Percentiles rank a stretch among this genome's conserved stretches.
phyloP scores from a whole-genome alignment of 208 protist species.

The Acanthamoeba royreba region DNA sequence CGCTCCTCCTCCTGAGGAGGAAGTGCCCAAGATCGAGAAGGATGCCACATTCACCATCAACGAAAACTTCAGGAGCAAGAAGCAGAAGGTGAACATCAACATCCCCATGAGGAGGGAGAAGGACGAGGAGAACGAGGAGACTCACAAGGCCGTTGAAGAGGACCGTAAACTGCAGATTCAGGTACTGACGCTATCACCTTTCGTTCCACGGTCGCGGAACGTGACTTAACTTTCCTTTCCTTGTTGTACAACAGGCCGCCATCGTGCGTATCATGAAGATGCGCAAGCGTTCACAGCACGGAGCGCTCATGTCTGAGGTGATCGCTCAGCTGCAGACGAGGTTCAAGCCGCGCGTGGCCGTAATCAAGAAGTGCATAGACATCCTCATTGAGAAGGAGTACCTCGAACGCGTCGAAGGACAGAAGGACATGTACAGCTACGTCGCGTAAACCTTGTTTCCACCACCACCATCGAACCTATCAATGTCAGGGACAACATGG shows the following conservation, averaged over 20 bases:
- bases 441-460: conserved; percentile 64
- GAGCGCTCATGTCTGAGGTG: conserved; percentile 69
- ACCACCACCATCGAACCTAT: no score
- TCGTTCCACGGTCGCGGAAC: no score
- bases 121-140: conserved; percentile 66
- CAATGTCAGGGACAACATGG: no score
- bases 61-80: conserved; percentile 65
- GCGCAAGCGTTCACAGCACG: conserved; percentile 66
- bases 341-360: conserved; percentile 68
- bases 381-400: conserved; percentile 81
- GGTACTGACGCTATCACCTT: no score
- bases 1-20: background rate
- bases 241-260: no score
- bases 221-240: no score
- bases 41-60: conserved; percentile 56
- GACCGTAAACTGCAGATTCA: conserved; percentile 70
- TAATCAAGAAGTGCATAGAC: conserved; percentile 80
- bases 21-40: conserved; percentile 53
- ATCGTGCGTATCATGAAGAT: conserved; percentile 81
- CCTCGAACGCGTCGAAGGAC: conserved; percentile 71
- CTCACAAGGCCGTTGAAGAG: conserved; percentile 70
- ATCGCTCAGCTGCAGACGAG: conserved; percentile 61
- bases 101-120: conserved; percentile 53
- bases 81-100: conserved; percentile 64
- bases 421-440: conserved; percentile 76